A percentile compares a stretch with the other conserved stretches of the same genome.
phyloP scores from a whole-genome alignment of 306 rosid genomes.

The Heteromeles arbutifolia region DNA sequence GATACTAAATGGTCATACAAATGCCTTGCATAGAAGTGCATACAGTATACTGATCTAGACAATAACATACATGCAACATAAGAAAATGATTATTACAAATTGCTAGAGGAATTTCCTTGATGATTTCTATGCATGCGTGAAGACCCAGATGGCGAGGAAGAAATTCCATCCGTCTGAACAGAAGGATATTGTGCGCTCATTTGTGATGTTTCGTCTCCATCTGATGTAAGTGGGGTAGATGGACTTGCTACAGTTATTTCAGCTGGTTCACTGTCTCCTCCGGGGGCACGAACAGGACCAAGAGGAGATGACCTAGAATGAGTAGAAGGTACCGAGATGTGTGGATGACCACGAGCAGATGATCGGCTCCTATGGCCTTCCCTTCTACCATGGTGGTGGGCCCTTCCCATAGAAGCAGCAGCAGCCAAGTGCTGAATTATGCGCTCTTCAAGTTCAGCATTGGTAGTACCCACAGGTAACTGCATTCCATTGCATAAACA shows the following conservation, averaged over 20 bases:
- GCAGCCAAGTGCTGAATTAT: constrained; percentile 88
- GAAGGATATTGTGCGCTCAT: constrained; percentile 25
- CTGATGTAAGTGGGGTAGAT: constrained; percentile 41
- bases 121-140: constrained; percentile 27
- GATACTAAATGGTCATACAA: neutral
- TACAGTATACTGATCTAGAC: neutral
- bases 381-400: constrained; percentile 53
- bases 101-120: constrained; percentile 29
- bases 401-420: constrained; percentile 78
- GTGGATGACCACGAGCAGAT: constrained; percentile 58
- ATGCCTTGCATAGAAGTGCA: neutral
- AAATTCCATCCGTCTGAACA: constrained; percentile 31
- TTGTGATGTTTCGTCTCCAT: constrained; percentile 36
- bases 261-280: constrained; percentile 39
- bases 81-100: constrained; percentile 37
- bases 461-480: constrained; percentile 50
- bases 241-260: constrained; percentile 36
- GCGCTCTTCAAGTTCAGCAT: constrained; percentile 60
- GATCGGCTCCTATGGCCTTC: constrained; percentile 48
- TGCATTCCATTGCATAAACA: constrained; percentile 21
- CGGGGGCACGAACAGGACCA: constrained; percentile 28
- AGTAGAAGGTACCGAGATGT: constrained; percentile 43
- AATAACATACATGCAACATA: neutral
- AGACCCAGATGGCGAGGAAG: constrained; percentile 46
- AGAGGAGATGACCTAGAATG: constrained; percentile 42